Conservation (phyloP, 1,139 yeast genomes). For the Debaryomyces fabryi region DNA sequence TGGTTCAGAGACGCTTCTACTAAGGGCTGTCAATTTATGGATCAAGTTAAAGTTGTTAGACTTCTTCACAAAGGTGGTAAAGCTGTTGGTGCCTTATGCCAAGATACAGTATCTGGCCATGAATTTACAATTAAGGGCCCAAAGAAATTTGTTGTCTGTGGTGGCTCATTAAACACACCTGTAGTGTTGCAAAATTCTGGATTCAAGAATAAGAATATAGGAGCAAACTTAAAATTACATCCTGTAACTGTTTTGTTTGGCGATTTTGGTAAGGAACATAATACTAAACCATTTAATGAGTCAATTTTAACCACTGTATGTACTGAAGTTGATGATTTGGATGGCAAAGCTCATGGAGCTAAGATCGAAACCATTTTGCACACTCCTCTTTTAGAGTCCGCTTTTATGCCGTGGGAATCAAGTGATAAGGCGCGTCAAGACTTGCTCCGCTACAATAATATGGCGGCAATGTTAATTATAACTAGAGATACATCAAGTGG, state of each 20-base stretch:
- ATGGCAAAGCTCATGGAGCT: constrained; percentile 61
- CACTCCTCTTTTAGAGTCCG: constrained; percentile 44
- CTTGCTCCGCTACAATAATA: constrained; percentile 42
- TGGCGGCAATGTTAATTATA: constrained; percentile 47
- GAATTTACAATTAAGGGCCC: constrained; percentile 48
- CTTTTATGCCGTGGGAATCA: constrained; percentile 49
- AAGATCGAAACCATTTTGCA: constrained; percentile 56
- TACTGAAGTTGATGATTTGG: constrained; percentile 52
- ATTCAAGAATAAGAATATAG: constrained; percentile 56
- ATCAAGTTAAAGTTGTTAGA: constrained; percentile 45
- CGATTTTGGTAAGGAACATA: constrained; percentile 39
- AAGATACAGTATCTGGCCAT: constrained; percentile 31
- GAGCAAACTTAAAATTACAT: constrained; percentile 56
- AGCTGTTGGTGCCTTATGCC: constrained; percentile 49
- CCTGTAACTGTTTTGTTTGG: constrained; percentile 51
- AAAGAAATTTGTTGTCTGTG: constrained; percentile 48
- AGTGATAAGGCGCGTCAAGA: constrained; percentile 38
- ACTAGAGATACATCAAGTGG: constrained; percentile 54
- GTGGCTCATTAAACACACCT: constrained; percentile 59
- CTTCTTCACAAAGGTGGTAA: constrained; percentile 45
- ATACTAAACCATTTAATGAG: constrained; percentile 40
- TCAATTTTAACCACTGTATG: constrained; percentile 58
- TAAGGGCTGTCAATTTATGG: constrained; percentile 54
- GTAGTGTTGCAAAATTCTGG: constrained; percentile 52
- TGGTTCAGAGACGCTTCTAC: constrained; percentile 57